Percentiles rank a stretch among this genome's conserved stretches.
Conservation (phyloP, 2,329 filamentous ascomycete genomes). For the Colletotrichum agaves region DNA sequence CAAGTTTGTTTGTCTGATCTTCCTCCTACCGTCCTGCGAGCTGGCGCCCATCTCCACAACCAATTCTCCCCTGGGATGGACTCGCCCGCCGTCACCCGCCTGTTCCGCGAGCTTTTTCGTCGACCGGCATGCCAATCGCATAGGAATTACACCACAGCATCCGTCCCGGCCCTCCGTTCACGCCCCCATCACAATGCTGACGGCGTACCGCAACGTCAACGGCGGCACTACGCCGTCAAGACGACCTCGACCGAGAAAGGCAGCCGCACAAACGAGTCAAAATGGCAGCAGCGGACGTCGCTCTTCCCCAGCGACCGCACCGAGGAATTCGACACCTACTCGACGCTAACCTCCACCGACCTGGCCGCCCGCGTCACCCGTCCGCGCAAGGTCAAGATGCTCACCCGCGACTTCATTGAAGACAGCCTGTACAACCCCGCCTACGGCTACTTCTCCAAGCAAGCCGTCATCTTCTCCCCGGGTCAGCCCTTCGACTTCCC, state of each 20-base stretch:
- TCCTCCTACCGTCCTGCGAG: conserved; percentile 31
- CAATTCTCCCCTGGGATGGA: conserved; percentile 69
- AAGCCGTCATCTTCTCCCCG: conserved; percentile 94
- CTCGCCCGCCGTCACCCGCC: conserved; percentile 78
- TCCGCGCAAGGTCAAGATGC: conserved; percentile 92
- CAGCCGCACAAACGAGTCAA: conserved; percentile 67
- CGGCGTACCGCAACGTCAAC: conserved; percentile 40
- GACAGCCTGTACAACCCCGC: conserved; percentile 94
- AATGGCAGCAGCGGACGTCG: conserved; percentile 88
- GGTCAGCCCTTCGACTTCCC: conserved; percentile 93
- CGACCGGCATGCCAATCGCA: conserved; percentile 73
- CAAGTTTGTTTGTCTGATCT: conserved; percentile 12
- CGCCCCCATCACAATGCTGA: neutral
- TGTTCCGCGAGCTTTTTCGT: conserved; percentile 87
- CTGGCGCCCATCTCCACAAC: conserved; percentile 11
- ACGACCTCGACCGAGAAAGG: conserved; percentile 4
- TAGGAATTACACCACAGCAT: conserved; percentile 46
- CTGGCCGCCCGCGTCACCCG: conserved; percentile 78
- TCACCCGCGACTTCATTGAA: conserved; percentile 97
- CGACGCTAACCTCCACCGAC: conserved; percentile 85
- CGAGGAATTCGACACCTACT: conserved; percentile 84
- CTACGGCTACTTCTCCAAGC: conserved; percentile 96
- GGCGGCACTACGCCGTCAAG: conserved; percentile 43
- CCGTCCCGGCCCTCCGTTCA: conserved; percentile 37
- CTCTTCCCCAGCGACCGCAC: conserved; percentile 80